phyloP scores from a whole-genome alignment of 1,139 yeast genomes.

The Taphrina flavorubra region DNA sequence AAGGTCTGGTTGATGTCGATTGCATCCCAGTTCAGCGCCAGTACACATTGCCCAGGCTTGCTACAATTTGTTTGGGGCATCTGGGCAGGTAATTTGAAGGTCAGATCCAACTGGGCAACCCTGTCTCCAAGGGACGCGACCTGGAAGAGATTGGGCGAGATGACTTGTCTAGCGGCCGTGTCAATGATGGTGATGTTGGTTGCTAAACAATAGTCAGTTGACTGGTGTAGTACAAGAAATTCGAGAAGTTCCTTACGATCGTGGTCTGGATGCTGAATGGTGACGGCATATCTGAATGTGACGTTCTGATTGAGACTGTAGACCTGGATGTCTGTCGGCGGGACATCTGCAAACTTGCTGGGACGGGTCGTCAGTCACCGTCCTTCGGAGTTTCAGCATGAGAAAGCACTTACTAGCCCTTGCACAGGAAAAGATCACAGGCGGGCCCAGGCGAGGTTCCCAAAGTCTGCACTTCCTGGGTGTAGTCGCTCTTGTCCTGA shows the following conservation, averaged over 20 bases:
- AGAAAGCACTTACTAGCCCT: constrained; percentile 15
- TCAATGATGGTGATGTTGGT: constrained; percentile 20
- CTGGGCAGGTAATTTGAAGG: constrained; percentile 12
- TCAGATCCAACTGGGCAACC: constrained; percentile 11
- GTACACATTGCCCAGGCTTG: constrained; percentile 14
- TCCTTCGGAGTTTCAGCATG: background rate
- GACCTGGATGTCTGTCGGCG: constrained; percentile 14
- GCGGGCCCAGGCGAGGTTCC: constrained; percentile 4
- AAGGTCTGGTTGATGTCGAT: constrained; percentile 21
- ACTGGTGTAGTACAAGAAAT: too few relatives aligned
- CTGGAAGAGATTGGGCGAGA: constrained; percentile 12
- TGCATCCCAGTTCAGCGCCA: constrained; percentile 22
- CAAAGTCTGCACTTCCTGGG: constrained; percentile 18
- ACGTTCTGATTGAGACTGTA: constrained; percentile 11
- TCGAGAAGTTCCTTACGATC: constrained; percentile 8
- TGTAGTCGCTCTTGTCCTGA: constrained; percentile 19
- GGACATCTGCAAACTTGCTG: constrained; percentile 12
- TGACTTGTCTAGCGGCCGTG: constrained; percentile 11
- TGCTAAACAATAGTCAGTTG: background rate
- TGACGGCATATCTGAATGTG: constrained; percentile 4
- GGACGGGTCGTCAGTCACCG: background rate
- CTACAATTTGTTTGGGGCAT: constrained; percentile 3
- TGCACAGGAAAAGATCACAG: constrained; percentile 15
- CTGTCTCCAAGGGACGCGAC: constrained; percentile 9
- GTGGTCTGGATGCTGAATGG: constrained; percentile 6